Base-by-base conservation (phyloP, 2,329 filamentous ascomycete genomes). In the Verticillium nonalfalfae region DNA sequence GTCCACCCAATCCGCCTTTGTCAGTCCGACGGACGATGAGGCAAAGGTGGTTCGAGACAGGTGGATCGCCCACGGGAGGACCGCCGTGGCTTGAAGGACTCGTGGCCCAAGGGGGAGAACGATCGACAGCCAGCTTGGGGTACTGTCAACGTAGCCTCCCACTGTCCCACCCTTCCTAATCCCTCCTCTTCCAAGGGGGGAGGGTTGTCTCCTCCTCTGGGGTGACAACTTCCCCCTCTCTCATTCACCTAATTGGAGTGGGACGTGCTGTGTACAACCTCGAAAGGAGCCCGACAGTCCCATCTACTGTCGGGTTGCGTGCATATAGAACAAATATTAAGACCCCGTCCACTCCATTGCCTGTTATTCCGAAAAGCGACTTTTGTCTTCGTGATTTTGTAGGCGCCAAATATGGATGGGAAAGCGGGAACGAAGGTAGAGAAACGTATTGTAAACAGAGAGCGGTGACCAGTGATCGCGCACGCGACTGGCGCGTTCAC, bases 321-420 rank as follows among this genome's bases (percentile, higher is more conserved):
- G 45, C n/a, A 59, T 26, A 57, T 36, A 38, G 56, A 33, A 57
- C 57, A 60, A 56, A 31, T 54, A 62, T 36, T 59, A 52, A 57
- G 39, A 57, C 31, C 60, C 55, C 59, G 40, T 40, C 59, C 63
- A 58, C 26, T 61, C 61, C 38, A 38, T 58, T 55, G 45, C 45
- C 61, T 59, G 45, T 26, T 59, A 40, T 59, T 59, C 40, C 38
- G 59, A 57, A 26, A 61, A 38, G 14, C 13, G 59, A 64, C 61
- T 64, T 64, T 61, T 63, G 58, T 60, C 60, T 52, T 57, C 34
- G 61, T 61, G 58, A 62, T 61, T 58, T 63, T 63, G 54, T 34
- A 59, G 40, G 57, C 60, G 62, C 38, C 61, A 59, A 60, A 33
- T 38, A 59, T 57, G 59, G 35, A 59, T 60, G 45, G 59, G 35